Evolutionary conservation across 768 basidiomycete genomes (phyloP).

Genomic region (Auricularia sp.): DNA sequence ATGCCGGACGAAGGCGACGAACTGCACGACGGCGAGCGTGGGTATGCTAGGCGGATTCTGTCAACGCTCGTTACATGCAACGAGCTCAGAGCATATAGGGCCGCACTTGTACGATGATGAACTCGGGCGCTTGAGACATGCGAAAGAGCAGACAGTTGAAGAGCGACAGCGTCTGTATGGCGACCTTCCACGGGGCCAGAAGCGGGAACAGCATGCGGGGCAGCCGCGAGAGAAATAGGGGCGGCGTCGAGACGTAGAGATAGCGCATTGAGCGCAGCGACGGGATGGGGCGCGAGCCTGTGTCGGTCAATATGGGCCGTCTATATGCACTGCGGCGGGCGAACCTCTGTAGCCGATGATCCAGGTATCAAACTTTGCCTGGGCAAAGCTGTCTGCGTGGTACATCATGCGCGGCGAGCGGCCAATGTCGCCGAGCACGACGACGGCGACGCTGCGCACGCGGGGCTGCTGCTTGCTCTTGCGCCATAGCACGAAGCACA

Average conservation of each 20-base stretch:
- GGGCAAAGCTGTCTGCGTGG: constrained; percentile 89
- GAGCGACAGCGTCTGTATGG: constrained; percentile 55
- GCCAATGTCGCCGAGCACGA: constrained; percentile 94
- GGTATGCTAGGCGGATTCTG: constrained; percentile 98
- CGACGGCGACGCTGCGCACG: constrained; percentile 67
- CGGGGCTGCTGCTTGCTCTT: constrained; percentile 14
- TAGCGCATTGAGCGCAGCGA: constrained; percentile 57
- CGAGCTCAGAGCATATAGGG: background rate
- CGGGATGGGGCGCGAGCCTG: constrained; percentile 70
- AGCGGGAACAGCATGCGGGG: constrained; percentile 53
- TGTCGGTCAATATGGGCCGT: background rate
- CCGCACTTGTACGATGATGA: constrained; percentile 77
- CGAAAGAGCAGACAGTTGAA: constrained; percentile 49
- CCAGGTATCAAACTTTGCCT: constrained; percentile 63
- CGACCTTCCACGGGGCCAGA: constrained; percentile 67
- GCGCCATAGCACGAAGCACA: background rate
- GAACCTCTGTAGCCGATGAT: constrained; percentile 81
- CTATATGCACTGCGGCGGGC: constrained; percentile 9
- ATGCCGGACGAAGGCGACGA: constrained; percentile 54
- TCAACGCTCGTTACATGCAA: constrained; percentile 2
- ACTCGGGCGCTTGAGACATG: constrained; percentile 62
- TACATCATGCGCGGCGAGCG: constrained; percentile 98
- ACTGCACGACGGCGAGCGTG: constrained; percentile 75
- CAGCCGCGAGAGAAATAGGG: constrained; percentile 38
- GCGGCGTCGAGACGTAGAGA: constrained; percentile 57